These are phyloP conservation scores for Alternaria infectoria DNA, from an alignment of 2,329 filamentous ascomycete species.

Conservation along the genomic window DNA sequence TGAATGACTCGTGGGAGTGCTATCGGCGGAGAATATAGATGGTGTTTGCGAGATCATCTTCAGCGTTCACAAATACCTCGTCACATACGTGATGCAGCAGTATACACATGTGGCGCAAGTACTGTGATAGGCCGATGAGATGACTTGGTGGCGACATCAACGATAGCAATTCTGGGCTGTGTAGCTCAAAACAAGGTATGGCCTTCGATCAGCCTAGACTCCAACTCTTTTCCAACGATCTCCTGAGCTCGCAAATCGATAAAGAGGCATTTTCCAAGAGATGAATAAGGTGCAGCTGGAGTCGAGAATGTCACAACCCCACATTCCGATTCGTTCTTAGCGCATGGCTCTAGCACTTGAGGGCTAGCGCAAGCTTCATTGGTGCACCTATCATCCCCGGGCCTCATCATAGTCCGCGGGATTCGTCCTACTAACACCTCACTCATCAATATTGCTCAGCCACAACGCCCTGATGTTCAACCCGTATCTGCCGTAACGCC, in stretches of 20 bases:
- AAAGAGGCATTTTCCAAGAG: background rate
- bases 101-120: too few relatives aligned
- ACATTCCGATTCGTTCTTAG: constrained; percentile 4
- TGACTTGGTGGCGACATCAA: too few relatives aligned
- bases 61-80: background rate
- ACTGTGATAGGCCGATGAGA: too few relatives aligned
- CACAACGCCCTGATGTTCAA: constrained; percentile 1
- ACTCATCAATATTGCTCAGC: constrained; percentile 16
- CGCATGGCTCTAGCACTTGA: too few relatives aligned
- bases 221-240: too few relatives aligned
- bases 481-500: constrained; percentile 1
- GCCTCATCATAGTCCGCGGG: background rate
- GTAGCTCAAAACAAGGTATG: too few relatives aligned
- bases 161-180: too few relatives aligned
- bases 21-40: background rate
- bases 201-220: too few relatives aligned
- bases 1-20: background rate
- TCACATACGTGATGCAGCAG: too few relatives aligned
- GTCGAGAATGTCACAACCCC: background rate
- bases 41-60: background rate
- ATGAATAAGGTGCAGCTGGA: constrained; percentile 14
- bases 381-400: background rate
- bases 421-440: background rate
- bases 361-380: too few relatives aligned
- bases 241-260: too few relatives aligned